Evolutionary conservation across 2,329 filamentous ascomycete species (phyloP).

Genomic region (Decorospora gaudefroyi): DNA sequence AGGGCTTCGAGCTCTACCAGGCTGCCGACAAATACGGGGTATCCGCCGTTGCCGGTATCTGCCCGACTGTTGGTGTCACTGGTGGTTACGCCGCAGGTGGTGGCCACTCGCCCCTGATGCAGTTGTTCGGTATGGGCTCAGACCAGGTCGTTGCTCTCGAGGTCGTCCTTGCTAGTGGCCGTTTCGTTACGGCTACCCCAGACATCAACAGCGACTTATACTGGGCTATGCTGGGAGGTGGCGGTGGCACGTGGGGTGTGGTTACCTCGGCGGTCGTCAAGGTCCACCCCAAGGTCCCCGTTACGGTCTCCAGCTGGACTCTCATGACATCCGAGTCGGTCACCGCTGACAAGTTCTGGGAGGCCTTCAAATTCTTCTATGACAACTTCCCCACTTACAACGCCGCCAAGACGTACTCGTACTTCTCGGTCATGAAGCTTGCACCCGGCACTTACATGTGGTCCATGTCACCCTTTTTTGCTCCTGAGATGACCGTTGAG

Average conservation of each 20-base stretch:
- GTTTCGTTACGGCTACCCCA: slow-evolving; percentile 33
- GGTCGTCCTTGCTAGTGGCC: slow-evolving; percentile 35
- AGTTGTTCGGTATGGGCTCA: slow-evolving; percentile 48
- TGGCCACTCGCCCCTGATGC: slow-evolving; percentile 59
- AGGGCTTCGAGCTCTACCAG: slow-evolving; percentile 36
- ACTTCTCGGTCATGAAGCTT: slow-evolving; percentile 31
- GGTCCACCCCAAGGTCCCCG: slow-evolving; percentile 39
- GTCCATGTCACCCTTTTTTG: slow-evolving; percentile 37
- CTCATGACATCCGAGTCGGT: slow-evolving; percentile 35
- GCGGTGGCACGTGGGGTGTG: slow-evolving; percentile 45
- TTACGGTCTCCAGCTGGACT: slow-evolving; percentile 41
- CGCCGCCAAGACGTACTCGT: slow-evolving; percentile 36
- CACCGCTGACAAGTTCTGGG: slow-evolving; percentile 39
- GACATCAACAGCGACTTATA: slow-evolving; percentile 47
- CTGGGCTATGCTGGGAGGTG: slow-evolving; percentile 47
- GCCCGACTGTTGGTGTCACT: slow-evolving; percentile 58
- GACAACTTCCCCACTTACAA: slow-evolving; percentile 33
- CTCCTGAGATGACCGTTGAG: slow-evolving; percentile 31
- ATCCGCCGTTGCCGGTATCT: slow-evolving; percentile 40
- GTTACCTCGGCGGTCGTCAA: slow-evolving; percentile 42
- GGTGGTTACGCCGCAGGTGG: slow-evolving; percentile 53
- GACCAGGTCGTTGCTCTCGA: slow-evolving; percentile 48
- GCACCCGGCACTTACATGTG: slow-evolving; percentile 31
- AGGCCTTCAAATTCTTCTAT: slow-evolving; percentile 29
- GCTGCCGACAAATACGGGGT: slow-evolving; percentile 41